phyloP scores from a whole-genome alignment of 768 basidiomycete genomes.

The Exsudoporus frostii region DNA sequence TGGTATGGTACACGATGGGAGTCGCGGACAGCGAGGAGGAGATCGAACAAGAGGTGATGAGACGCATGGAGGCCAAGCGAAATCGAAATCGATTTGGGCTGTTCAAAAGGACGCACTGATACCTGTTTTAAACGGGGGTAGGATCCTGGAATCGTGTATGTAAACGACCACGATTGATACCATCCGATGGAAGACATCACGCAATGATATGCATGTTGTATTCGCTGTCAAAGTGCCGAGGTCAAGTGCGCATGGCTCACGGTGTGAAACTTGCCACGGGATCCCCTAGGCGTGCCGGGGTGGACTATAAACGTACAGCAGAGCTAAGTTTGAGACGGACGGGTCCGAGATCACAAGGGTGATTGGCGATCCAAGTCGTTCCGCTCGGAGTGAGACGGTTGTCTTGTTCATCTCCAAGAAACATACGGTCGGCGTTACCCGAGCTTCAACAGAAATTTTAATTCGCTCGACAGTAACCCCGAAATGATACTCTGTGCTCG shows the following conservation, averaged over 20 bases:
- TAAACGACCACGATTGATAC: background rate
- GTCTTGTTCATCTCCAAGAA: background rate
- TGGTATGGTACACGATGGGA: constrained; percentile 87
- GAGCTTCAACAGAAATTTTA: constrained; percentile 16
- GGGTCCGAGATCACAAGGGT: background rate
- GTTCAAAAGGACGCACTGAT: constrained; percentile 15
- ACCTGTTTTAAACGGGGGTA: too few species aligned
- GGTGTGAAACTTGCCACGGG: background rate
- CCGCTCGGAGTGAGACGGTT: background rate
- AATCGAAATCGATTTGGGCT: constrained; percentile 45
- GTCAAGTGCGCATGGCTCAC: background rate
- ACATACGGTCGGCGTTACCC: constrained; percentile 21
- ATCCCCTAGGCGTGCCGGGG: background rate
- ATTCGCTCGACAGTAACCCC: constrained; percentile 4
- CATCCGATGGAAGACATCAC: too few species aligned
- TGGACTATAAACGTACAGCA: background rate
- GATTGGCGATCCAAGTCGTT: background rate
- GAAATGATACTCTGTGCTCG: constrained; percentile 32
- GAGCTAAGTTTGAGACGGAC: background rate
- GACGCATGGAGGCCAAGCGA: constrained; percentile 56
- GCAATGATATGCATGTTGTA: too few species aligned
- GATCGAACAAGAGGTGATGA: constrained; percentile 66
- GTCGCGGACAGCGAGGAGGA: constrained; percentile 73
- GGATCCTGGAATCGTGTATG: background rate
- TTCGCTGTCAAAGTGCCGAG: too few species aligned